Evolutionary conservation across 768 basidiomycete species (phyloP).

Genomic region (Termitomyces sp.): DNA sequence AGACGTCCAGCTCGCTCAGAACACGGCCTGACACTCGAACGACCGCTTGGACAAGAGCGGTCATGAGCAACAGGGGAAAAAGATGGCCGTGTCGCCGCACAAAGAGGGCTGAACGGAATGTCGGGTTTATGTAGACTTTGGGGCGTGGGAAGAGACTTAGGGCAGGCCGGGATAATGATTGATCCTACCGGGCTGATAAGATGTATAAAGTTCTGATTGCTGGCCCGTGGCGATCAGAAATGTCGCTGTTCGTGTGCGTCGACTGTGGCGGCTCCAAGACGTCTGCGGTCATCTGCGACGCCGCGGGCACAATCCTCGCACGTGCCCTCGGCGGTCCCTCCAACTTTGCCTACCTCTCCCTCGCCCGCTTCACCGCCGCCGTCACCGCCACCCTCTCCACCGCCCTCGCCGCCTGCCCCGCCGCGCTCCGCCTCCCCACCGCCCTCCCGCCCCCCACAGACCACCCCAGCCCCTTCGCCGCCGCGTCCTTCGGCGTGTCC

Average conservation of each 20-base stretch:
- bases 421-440: slow-evolving; percentile 26
- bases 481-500: slow-evolving; percentile 81
- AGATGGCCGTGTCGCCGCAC: slow-evolving; percentile 83
- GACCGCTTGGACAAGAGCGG: slow-evolving; percentile 56
- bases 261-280: slow-evolving; percentile 93
- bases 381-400: slow-evolving; percentile 44
- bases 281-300: slow-evolving; percentile 60
- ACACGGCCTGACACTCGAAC: slow-evolving; percentile 91
- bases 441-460: slow-evolving; percentile 24
- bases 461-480: slow-evolving; percentile 38
- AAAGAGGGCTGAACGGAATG: slow-evolving; percentile 22
- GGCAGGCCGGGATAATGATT: slow-evolving; percentile 22
- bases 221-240: background rate
- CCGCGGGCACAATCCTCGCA: slow-evolving; percentile 53
- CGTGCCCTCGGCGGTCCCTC: slow-evolving; percentile 73
- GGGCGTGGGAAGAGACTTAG: slow-evolving; percentile 31
- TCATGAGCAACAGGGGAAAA: slow-evolving; percentile 88
- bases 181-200: background rate
- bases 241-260: slow-evolving; percentile 55
- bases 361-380: slow-evolving; percentile 50
- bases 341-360: slow-evolving; percentile 77
- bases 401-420: slow-evolving; percentile 46
- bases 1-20: slow-evolving; percentile 73
- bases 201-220: background rate
- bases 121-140: slow-evolving; percentile 1